Evolutionary conservation across 345 rosid genomes (phyloP).

Genomic region (Jatropha curcas): DNA sequence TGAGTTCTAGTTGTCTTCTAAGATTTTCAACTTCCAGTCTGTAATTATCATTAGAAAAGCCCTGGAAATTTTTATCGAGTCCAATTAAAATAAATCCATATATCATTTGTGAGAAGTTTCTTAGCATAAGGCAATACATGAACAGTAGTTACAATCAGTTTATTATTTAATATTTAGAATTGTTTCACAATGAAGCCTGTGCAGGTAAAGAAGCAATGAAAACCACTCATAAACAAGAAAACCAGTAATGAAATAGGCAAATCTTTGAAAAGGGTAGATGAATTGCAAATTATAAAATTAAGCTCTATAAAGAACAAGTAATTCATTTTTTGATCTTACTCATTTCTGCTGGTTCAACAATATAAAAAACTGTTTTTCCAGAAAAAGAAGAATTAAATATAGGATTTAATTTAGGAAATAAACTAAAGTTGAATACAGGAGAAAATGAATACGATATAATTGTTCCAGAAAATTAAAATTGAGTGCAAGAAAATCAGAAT

Average conservation of each 20-base stretch:
- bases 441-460: background rate
- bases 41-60: constrained; percentile 27
- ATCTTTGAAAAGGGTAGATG: background rate
- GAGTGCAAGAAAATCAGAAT: constrained; percentile 13
- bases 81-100: background rate
- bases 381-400: too few relatives aligned
- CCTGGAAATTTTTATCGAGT: constrained; percentile 32
- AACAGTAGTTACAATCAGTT: too few relatives aligned
- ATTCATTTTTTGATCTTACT: too few relatives aligned
- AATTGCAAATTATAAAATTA: too few relatives aligned
- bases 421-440: too few relatives aligned
- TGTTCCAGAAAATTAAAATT: background rate
- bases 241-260: background rate
- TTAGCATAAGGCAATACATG: too few relatives aligned
- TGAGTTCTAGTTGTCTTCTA: constrained; percentile 55
- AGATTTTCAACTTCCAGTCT: constrained; percentile 56
- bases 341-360: background rate
- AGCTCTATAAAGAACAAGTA: too few relatives aligned
- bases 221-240: background rate
- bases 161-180: background rate
- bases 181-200: background rate
- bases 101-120: background rate
- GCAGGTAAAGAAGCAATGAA: background rate
- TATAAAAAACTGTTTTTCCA: too few relatives aligned
- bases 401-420: too few relatives aligned